Percentiles rank a stretch among this genome's conserved stretches.
Conservation (phyloP, 2,329 filamentous ascomycete genomes). For the Dactylellina haptotyla region DNA sequence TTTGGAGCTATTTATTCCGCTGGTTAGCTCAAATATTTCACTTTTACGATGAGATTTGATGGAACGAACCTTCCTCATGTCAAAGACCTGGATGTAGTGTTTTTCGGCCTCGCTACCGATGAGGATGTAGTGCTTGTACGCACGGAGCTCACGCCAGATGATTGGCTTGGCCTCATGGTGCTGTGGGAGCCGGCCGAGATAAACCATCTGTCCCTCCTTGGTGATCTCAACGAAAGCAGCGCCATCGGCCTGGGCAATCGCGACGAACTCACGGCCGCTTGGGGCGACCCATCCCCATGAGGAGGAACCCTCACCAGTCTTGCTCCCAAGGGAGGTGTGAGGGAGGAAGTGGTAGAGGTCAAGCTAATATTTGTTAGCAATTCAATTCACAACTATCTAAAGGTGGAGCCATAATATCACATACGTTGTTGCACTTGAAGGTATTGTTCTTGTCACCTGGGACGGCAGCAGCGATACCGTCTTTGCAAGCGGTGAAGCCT, state of each 20-base stretch:
- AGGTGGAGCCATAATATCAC: neutral
- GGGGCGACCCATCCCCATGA: slow-evolving; percentile 59
- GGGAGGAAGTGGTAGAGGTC: slow-evolving; percentile 62
- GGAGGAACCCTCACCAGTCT: slow-evolving; percentile 59
- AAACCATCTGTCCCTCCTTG: slow-evolving; percentile 55
- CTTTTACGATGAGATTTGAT: neutral
- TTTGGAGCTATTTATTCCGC: slow-evolving; percentile 63
- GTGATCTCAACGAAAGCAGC: slow-evolving; percentile 58
- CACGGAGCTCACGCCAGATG: slow-evolving; percentile 60
- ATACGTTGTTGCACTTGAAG: slow-evolving; percentile 45
- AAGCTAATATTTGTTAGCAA: slow-evolving; percentile 55
- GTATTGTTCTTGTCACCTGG: slow-evolving; percentile 42
- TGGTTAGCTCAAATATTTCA: neutral
- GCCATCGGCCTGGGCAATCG: slow-evolving; percentile 56
- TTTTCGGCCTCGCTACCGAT: slow-evolving; percentile 64
- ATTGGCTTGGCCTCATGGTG: slow-evolving; percentile 53
- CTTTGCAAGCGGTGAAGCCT: slow-evolving; percentile 35
- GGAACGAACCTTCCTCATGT: slow-evolving; percentile 64
- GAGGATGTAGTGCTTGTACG: slow-evolving; percentile 62
- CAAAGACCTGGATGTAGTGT: slow-evolving; percentile 72
- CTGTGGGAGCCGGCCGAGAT: slow-evolving; percentile 57
- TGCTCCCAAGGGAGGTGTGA: slow-evolving; percentile 61
- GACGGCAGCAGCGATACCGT: slow-evolving; percentile 29
- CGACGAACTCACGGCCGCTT: slow-evolving; percentile 56
- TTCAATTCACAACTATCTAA: neutral